Evolutionary conservation across 495 filamentous ascomycete species (phyloP).

Genomic region (Margaritispora aquatica): DNA sequence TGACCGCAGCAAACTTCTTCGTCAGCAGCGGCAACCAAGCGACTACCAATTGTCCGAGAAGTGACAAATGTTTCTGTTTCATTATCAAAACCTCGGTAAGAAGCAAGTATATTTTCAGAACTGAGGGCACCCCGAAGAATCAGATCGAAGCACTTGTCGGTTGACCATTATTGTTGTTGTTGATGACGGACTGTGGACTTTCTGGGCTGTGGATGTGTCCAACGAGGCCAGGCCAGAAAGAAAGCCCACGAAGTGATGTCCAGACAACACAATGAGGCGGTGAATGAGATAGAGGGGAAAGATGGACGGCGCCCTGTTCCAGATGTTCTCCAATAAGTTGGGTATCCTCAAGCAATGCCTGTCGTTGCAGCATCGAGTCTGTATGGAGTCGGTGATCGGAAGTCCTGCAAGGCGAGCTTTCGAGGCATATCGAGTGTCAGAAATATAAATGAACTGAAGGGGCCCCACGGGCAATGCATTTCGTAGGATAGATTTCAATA

Average conservation of each 20-base stretch:
- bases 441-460: neutral
- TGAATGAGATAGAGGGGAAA: constrained; percentile 5
- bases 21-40: constrained; percentile 11
- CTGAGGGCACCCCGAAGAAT: constrained; percentile 4
- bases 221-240: neutral
- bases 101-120: neutral
- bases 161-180: neutral
- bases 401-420: constrained; percentile 8
- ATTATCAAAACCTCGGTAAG: neutral
- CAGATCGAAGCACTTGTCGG: neutral
- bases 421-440: constrained; percentile 7
- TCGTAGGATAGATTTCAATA: neutral
- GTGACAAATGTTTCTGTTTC: neutral
- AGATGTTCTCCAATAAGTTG: neutral
- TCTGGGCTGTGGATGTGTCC: too few species aligned
- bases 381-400: neutral
- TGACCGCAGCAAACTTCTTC: constrained; percentile 1
- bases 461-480: neutral
- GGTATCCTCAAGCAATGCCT: neutral
- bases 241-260: neutral
- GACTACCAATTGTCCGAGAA: neutral
- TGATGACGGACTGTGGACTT: neutral
- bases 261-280: constrained; percentile 11
- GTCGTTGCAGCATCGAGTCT: constrained; percentile 3
- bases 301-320: constrained; percentile 11